Percentiles rank a stretch among this genome's conserved stretches.
These are phyloP conservation scores for Corrigiola litoralis DNA, from an alignment of 179 eudicot species.

Conservation along the genomic window DNA sequence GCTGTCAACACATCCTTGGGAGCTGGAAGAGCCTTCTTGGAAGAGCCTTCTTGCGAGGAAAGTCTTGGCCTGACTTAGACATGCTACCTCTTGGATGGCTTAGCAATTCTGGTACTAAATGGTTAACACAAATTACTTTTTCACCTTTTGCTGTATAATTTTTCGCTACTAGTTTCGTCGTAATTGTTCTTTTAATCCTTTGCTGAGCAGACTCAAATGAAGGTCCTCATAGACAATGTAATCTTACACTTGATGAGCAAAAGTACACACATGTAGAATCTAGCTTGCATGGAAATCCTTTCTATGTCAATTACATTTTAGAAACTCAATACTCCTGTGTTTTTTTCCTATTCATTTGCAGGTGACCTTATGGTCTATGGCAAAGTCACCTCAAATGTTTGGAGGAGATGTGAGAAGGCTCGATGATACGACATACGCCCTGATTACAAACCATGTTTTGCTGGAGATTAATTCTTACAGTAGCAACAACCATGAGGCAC, in stretches of 20 bases:
- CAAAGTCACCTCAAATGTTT: constrained; percentile 83
- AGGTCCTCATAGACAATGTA: constrained; percentile 67
- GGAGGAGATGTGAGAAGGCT: constrained; percentile 88
- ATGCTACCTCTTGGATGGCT: constrained; percentile 97
- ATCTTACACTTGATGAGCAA: constrained; percentile 55
- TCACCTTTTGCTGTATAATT: too few relatives aligned
- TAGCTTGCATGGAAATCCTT: too few relatives aligned
- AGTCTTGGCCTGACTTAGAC: constrained; percentile 92
- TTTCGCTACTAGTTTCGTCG: not conserved
- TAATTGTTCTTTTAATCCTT: too few relatives aligned
- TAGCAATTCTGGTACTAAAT: constrained; percentile 67
- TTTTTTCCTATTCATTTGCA: constrained; percentile 21
- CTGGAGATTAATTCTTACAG: constrained; percentile 74
- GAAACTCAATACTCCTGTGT: not conserved
- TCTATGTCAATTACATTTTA: not conserved
- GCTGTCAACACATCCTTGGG: constrained; percentile 64
- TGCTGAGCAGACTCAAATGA: constrained; percentile 65
- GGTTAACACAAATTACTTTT: too few relatives aligned
- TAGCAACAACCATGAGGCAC: constrained; percentile 71
- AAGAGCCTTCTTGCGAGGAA: constrained; percentile 66
- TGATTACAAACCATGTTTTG: constrained; percentile 62
- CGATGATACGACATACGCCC: constrained; percentile 49
- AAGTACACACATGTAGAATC: constrained; percentile 76
- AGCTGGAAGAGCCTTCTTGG: constrained; percentile 88
- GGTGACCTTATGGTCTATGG: constrained; percentile 89